These are phyloP conservation scores for Hypoxylon sp. DNA, from an alignment of 2,329 filamentous ascomycete species.

Conservation along the genomic window DNA sequence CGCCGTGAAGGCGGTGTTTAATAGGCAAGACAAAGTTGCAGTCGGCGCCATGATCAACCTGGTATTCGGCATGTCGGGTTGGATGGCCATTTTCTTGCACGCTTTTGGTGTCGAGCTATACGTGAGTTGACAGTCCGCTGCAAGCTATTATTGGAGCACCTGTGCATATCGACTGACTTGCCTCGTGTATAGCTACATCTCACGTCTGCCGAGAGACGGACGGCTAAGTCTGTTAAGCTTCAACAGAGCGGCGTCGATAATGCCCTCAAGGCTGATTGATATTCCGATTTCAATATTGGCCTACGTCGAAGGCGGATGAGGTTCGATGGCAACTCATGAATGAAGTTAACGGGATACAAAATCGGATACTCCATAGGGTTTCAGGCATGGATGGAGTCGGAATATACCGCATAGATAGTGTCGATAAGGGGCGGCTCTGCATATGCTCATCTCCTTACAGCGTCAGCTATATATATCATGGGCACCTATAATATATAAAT, in stretches of 20 bases:
- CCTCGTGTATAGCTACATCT: slow-evolving; percentile 15
- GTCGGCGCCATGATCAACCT: slow-evolving; percentile 59
- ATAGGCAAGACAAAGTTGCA: slow-evolving; percentile 47
- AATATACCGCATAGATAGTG: neutral
- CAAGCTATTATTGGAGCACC: too few relatives aligned
- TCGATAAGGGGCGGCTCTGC: neutral
- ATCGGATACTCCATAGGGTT: neutral
- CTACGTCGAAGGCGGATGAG: neutral
- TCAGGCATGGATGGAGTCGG: neutral
- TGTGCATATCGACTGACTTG: neutral
- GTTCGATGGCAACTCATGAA: neutral
- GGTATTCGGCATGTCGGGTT: slow-evolving; percentile 64
- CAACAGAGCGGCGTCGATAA: neutral
- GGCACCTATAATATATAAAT: neutral
- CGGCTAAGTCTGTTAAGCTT: slow-evolving; percentile 1
- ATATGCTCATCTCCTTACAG: neutral
- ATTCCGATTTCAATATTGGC: neutral
- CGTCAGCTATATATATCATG: neutral
- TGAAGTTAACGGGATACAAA: neutral
- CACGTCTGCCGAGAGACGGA: slow-evolving; percentile 7
- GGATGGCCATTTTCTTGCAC: slow-evolving; percentile 66
- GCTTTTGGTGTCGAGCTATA: slow-evolving; percentile 62
- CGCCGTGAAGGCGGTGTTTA: slow-evolving; percentile 50
- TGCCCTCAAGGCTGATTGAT: slow-evolving; percentile 5
- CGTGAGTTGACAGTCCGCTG: slow-evolving; percentile 48